Percentiles rank a stretch among this genome's conserved stretches.
These are phyloP conservation scores for Pseudocercospora pini-densiflorae DNA, from an alignment of 2,329 filamentous ascomycete genomes.

Conservation along the genomic window DNA sequence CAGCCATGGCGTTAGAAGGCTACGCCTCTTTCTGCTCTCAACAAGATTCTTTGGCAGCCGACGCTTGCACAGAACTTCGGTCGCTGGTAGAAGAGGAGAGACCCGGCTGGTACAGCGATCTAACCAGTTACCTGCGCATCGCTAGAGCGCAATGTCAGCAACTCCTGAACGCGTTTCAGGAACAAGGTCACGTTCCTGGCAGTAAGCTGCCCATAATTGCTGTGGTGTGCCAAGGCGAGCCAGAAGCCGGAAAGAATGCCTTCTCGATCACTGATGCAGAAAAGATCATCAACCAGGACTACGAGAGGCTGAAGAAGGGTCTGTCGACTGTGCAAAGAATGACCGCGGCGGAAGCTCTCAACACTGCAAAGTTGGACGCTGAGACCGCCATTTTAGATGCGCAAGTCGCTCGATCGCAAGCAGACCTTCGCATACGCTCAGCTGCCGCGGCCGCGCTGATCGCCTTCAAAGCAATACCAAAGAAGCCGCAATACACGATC, in stretches of 20 bases:
- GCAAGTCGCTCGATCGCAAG: slow-evolving; percentile 74
- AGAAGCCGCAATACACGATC: slow-evolving; percentile 91
- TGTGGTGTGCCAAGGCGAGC: slow-evolving; percentile 90
- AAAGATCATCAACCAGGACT: slow-evolving; percentile 83
- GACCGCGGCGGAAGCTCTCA: slow-evolving; percentile 77
- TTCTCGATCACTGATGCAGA: slow-evolving; percentile 90
- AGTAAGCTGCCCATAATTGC: slow-evolving; percentile 79
- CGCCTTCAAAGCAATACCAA: slow-evolving; percentile 83
- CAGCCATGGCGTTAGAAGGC: slow-evolving; percentile 85
- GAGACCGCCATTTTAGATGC: slow-evolving; percentile 78
- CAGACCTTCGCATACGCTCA: slow-evolving; percentile 84
- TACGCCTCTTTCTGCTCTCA: slow-evolving; percentile 61
- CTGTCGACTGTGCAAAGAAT: slow-evolving; percentile 87
- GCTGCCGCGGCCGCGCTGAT: slow-evolving; percentile 87
- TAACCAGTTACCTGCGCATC: slow-evolving; percentile 87
- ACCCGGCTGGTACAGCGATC: slow-evolving; percentile 82
- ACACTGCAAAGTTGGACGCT: slow-evolving; percentile 74
- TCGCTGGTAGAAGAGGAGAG: slow-evolving; percentile 80
- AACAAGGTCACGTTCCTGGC: slow-evolving; percentile 80
- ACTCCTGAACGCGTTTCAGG: slow-evolving; percentile 86
- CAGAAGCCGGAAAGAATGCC: slow-evolving; percentile 86
- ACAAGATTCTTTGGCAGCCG: slow-evolving; percentile 56
- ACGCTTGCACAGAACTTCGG: slow-evolving; percentile 69
- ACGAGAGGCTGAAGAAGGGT: slow-evolving; percentile 83
- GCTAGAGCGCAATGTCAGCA: slow-evolving; percentile 91